phyloP scores from a whole-genome alignment of 2,329 filamentous ascomycete species.

The Zasmidium cellare region DNA sequence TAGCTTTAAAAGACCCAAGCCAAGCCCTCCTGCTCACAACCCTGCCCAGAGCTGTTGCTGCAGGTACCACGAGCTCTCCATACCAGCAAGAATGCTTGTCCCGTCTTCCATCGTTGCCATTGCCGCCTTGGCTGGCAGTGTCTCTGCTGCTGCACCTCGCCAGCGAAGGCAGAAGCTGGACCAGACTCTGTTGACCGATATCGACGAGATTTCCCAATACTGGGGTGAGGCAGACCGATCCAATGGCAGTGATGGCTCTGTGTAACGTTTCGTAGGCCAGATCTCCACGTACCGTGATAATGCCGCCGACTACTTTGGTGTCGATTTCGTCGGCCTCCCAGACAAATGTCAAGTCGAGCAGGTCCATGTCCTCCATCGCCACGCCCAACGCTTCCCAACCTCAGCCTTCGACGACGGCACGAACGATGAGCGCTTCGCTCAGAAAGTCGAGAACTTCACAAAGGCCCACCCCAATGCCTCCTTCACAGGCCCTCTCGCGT shows the following conservation, averaged over 20 bases:
- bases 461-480: constrained; percentile 34
- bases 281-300: constrained; percentile 52
- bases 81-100: constrained; percentile 1
- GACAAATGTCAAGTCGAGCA: constrained; percentile 58
- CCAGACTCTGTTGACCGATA: constrained; percentile 32
- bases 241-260: neutral
- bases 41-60: neutral
- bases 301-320: constrained; percentile 47
- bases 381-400: constrained; percentile 56
- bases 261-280: constrained; percentile 30
- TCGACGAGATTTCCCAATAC: constrained; percentile 37
- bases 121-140: neutral
- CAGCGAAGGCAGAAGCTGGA: neutral
- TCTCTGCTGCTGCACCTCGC: neutral
- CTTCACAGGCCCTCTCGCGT: constrained; percentile 52
- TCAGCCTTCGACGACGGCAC: constrained; percentile 48
- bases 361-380: constrained; percentile 55
- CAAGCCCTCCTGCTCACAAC: neutral
- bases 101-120: neutral
- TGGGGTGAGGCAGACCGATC: constrained; percentile 38
- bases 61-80: neutral
- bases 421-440: constrained; percentile 51
- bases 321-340: constrained; percentile 50
- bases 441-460: constrained; percentile 51
- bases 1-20: neutral